Conservation (phyloP, 164 flowering plant species). For the Stephania cephalantha region DNA sequence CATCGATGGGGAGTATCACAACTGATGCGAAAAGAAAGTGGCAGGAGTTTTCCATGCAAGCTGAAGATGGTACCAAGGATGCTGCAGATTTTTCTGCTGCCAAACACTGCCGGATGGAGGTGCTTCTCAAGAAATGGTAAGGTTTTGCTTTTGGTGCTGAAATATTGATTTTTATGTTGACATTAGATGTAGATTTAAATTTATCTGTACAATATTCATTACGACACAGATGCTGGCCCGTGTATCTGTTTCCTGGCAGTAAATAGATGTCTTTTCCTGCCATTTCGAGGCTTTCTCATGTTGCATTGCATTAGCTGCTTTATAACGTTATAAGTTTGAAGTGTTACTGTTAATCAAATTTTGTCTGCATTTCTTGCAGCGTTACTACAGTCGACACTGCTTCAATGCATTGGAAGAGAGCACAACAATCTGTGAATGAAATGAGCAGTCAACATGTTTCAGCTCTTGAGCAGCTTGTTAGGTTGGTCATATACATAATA, state of each 20-base stretch:
- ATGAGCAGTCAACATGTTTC: constrained; percentile 49
- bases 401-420: constrained; percentile 44
- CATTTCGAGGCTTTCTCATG: neutral
- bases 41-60: constrained; percentile 60
- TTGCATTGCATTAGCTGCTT: neutral
- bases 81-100: constrained; percentile 75
- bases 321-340: neutral
- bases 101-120: constrained; percentile 92
- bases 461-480: constrained; percentile 41
- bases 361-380: constrained; percentile 30
- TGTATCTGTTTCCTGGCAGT: neutral
- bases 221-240: neutral
- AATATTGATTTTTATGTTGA: neutral
- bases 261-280: neutral
- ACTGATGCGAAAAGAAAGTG: constrained; percentile 86
- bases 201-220: neutral
- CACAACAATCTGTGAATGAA: constrained; percentile 47
- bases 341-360: neutral
- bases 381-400: constrained; percentile 50
- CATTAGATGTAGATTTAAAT: neutral
- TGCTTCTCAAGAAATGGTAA: constrained; percentile 63
- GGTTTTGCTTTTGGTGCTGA: constrained; percentile 4
- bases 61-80: constrained; percentile 58
- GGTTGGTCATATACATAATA: constrained; percentile 34
- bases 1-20: constrained; percentile 48